Percentiles rank a stretch among this genome's conserved stretches.
Conservation (phyloP, 768 basidiomycete genomes). For the Russula virescens region DNA sequence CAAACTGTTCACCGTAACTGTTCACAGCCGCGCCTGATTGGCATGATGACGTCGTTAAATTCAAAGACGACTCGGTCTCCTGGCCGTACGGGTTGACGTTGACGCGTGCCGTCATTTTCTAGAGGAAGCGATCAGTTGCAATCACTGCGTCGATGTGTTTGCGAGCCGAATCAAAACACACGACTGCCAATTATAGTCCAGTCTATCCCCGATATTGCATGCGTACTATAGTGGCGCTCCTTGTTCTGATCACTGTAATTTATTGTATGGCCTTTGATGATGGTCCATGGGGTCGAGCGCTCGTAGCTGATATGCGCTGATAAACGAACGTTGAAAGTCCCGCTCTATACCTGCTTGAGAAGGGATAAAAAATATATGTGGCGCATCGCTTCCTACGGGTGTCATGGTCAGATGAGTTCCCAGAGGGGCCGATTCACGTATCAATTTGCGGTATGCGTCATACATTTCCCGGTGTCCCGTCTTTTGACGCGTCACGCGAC, state of each 20-base stretch:
- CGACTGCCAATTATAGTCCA: background rate
- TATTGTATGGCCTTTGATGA: background rate
- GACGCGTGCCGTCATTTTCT: background rate
- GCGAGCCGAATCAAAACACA: background rate
- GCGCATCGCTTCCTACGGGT: too few relatives aligned
- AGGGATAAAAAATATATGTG: too few relatives aligned
- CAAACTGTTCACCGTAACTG: background rate
- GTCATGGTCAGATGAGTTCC: background rate
- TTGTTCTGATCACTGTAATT: background rate
- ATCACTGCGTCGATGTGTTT: background rate
- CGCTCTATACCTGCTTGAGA: too few relatives aligned
- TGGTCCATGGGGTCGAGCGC: background rate
- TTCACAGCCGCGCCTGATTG: background rate
- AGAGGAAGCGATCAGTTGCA: background rate
- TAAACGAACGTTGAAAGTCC: too few relatives aligned
- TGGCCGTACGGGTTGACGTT: too few relatives aligned
- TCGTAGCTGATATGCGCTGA: too few relatives aligned
- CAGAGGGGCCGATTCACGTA: background rate
- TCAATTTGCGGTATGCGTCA: background rate
- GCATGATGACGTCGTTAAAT: constrained; percentile 13
- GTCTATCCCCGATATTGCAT: background rate
- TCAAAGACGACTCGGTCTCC: background rate
- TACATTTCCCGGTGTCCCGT: background rate
- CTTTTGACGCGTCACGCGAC: background rate
- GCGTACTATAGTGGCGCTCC: background rate